phyloP scores from a whole-genome alignment of 2,329 filamentous ascomycete species.

The Fusarium falciforme region DNA sequence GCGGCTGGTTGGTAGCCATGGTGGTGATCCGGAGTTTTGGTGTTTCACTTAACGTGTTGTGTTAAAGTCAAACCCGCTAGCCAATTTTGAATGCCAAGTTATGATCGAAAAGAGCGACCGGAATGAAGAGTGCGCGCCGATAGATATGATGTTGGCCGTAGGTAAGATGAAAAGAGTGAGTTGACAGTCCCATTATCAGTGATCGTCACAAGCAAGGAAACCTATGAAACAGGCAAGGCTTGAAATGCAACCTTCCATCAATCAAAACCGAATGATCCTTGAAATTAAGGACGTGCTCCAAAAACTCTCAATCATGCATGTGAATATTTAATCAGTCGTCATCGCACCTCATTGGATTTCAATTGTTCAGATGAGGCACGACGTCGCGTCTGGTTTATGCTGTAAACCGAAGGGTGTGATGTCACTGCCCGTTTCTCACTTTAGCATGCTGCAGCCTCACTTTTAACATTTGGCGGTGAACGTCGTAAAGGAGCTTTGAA shows the following conservation, averaged over 20 bases:
- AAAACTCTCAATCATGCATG: neutral
- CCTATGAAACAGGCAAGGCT: conserved; percentile 26
- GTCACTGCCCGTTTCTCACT: neutral
- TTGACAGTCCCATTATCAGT: conserved; percentile 3
- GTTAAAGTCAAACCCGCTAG: neutral
- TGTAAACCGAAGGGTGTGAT: neutral
- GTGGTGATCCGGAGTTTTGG: conserved; percentile 3
- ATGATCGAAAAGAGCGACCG: neutral
- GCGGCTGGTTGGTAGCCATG: conserved; percentile 28
- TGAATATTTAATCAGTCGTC: neutral
- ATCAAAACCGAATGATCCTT: neutral
- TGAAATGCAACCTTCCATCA: conserved; percentile 21
- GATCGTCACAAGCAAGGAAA: conserved; percentile 8
- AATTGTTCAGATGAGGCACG: neutral
- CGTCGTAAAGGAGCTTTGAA: neutral
- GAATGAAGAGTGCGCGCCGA: neutral
- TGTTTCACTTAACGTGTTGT: neutral
- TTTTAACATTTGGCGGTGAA: neutral
- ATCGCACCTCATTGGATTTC: neutral
- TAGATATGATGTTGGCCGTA: neutral
- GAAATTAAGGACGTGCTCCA: neutral
- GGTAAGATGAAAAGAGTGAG: neutral
- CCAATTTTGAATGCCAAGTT: neutral
- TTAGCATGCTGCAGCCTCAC: neutral
- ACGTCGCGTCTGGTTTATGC: neutral